phyloP scores from a whole-genome alignment of 768 basidiomycete species.

The Aureoboletus auriporus region DNA sequence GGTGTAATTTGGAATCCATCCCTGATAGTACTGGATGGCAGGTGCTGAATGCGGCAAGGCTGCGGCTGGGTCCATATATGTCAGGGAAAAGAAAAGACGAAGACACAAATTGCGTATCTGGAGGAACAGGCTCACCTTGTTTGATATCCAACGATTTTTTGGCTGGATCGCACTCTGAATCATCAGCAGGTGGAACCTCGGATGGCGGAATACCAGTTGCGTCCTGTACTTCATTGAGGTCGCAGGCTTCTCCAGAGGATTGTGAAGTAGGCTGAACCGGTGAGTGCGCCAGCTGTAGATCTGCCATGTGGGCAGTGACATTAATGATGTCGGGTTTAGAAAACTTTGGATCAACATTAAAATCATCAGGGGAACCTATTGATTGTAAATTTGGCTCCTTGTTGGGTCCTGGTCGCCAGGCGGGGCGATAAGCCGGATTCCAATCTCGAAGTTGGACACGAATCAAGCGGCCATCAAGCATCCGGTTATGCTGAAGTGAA shows the following conservation, averaged over 20 bases:
- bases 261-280: not conserved
- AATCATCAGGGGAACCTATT: conserved; percentile 5
- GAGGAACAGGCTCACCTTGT: conserved; percentile 7
- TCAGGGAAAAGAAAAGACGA: no score
- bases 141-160: conserved; percentile 30
- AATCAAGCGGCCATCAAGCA: conserved; percentile 66
- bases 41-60: conserved; percentile 35
- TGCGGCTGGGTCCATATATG: conserved; percentile 24
- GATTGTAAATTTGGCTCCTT: conserved; percentile 36
- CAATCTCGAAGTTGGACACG: conserved; percentile 73
- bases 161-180: not conserved
- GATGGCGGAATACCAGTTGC: not conserved
- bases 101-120: conserved; percentile 5
- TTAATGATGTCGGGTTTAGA: conserved; percentile 5
- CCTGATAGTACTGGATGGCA: conserved; percentile 43
- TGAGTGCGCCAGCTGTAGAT: conserved; percentile 8
- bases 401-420: conserved; percentile 33
- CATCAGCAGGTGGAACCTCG: conserved; percentile 1
- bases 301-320: conserved; percentile 10
- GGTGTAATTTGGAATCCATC: conserved; percentile 54
- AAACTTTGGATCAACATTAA: conserved; percentile 8
- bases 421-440: conserved; percentile 48
- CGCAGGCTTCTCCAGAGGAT: conserved; percentile 6
- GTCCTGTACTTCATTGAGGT: conserved; percentile 18
- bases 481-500: conserved; percentile 61